Evolutionary conservation across 345 rosid species (phyloP).

Genomic region (Arabidopsis arenosa): DNA sequence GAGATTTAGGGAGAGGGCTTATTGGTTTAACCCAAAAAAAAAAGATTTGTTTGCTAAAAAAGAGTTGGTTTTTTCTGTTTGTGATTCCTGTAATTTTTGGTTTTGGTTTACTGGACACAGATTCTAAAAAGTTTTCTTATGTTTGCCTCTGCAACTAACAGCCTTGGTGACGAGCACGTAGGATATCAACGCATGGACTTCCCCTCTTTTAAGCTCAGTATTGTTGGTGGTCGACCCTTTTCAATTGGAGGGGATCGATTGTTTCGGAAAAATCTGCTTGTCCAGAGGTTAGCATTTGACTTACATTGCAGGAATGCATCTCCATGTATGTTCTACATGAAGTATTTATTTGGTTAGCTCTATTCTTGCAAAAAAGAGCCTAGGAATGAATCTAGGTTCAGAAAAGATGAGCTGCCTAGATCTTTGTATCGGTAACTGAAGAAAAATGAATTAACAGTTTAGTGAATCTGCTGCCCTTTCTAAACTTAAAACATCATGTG

Average conservation of each 20-base stretch:
- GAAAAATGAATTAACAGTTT: not conserved
- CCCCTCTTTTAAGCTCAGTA: conserved; percentile 65
- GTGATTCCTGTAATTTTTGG: not conserved
- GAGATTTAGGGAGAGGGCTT: not conserved
- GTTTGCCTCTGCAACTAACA: conserved; percentile 43
- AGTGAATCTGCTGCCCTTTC: conserved; percentile 4
- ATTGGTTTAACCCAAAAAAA: not conserved
- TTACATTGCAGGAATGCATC: conserved; percentile 17
- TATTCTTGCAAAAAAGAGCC: not conserved
- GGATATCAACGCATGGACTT: conserved; percentile 76
- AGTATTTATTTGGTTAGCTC: not conserved
- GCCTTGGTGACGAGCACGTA: conserved; percentile 85
- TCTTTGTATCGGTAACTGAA: conserved; percentile 5
- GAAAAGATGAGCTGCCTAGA: conserved; percentile 8
- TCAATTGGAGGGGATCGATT: conserved; percentile 74
- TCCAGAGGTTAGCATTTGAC: conserved; percentile 55
- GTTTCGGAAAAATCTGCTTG: conserved; percentile 61
- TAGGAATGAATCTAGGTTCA: not conserved
- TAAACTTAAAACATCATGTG: not conserved
- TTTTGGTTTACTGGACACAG: conserved; percentile 6
- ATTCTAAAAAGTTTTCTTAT: not conserved
- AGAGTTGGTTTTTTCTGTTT: not conserved
- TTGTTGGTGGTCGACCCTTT: conserved; percentile 94
- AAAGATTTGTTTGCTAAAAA: conserved; percentile 1
- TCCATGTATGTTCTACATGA: conserved; percentile 4